These are phyloP conservation scores for Amylocarpus encephaloides DNA, from an alignment of 2,329 filamentous ascomycete genomes.

Conservation along the genomic window DNA sequence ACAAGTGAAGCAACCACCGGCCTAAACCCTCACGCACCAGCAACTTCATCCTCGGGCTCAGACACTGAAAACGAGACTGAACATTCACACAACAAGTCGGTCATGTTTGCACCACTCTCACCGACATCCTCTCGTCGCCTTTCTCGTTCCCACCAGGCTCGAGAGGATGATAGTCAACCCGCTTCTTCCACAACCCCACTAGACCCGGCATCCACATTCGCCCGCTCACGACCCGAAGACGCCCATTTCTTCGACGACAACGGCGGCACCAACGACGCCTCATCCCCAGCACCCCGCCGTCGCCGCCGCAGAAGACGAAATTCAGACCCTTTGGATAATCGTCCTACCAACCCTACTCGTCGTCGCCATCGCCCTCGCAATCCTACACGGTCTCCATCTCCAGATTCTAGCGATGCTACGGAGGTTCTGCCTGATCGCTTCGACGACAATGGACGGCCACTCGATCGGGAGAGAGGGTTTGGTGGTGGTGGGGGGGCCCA, in stretches of 20 bases:
- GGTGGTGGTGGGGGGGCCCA: slow-evolving; percentile 3
- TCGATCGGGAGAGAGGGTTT: slow-evolving; percentile 9
- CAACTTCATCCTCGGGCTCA: slow-evolving; percentile 11
- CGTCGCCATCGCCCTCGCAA: slow-evolving; percentile 17
- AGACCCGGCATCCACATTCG: background rate
- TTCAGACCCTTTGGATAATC: slow-evolving; percentile 28
- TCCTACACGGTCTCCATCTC: slow-evolving; percentile 12
- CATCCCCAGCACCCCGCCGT: slow-evolving; percentile 9
- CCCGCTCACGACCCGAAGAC: background rate
- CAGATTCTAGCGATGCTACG: slow-evolving; percentile 12
- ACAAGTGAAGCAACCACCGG: background rate
- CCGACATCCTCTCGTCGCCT: slow-evolving; percentile 24
- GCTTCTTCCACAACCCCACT: slow-evolving; percentile 1
- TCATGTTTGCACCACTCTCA: slow-evolving; percentile 30
- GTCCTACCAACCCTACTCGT: slow-evolving; percentile 18
- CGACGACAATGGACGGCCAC: slow-evolving; percentile 24
- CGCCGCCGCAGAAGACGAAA: slow-evolving; percentile 20
- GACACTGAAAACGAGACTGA: slow-evolving; percentile 1
- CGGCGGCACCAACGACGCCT: background rate
- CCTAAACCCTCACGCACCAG: slow-evolving; percentile 1
- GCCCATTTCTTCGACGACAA: background rate
- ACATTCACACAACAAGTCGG: slow-evolving; percentile 23
- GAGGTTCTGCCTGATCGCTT: slow-evolving; percentile 29
- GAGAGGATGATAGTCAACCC: background rate
- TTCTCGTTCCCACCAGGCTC: slow-evolving; percentile 14